Evolutionary conservation across 176 grass and related monocot genomes (phyloP).

Genomic region (Avena insularis): DNA sequence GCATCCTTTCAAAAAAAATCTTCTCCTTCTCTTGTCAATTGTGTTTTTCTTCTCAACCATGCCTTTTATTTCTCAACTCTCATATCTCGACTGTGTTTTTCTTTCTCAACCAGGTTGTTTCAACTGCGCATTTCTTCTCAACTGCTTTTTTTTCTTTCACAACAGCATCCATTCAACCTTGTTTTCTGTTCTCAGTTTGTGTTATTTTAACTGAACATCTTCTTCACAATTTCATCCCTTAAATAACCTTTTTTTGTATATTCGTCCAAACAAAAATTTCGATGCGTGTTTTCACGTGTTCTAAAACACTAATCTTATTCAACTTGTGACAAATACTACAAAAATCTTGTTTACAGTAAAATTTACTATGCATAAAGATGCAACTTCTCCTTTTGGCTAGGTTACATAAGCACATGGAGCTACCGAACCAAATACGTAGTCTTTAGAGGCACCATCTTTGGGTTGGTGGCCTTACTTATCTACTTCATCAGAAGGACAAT

Average conservation of each 20-base stretch:
- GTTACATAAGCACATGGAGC: constrained; percentile 19
- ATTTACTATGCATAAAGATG: background rate
- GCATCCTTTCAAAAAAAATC: too few relatives aligned
- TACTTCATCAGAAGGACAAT: background rate
- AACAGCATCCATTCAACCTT: background rate
- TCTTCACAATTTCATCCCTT: background rate
- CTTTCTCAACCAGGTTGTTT: background rate
- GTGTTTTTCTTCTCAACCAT: background rate
- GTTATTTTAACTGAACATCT: background rate
- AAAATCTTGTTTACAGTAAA: background rate
- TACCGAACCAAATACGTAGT: background rate
- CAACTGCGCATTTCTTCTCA: background rate
- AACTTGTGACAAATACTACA: background rate
- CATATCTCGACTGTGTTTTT: background rate
- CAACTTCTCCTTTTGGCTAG: background rate
- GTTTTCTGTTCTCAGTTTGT: background rate
- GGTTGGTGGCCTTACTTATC: background rate
- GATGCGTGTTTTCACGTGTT: background rate
- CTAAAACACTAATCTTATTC: background rate
- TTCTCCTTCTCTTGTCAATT: background rate
- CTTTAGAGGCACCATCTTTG: background rate
- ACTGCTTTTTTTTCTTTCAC: background rate
- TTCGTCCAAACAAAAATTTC: background rate
- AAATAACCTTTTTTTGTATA: background rate
- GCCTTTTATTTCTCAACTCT: background rate